Base-by-base conservation (phyloP, 805 yeast species). In the Ogataea parapolymorpha region DNA sequence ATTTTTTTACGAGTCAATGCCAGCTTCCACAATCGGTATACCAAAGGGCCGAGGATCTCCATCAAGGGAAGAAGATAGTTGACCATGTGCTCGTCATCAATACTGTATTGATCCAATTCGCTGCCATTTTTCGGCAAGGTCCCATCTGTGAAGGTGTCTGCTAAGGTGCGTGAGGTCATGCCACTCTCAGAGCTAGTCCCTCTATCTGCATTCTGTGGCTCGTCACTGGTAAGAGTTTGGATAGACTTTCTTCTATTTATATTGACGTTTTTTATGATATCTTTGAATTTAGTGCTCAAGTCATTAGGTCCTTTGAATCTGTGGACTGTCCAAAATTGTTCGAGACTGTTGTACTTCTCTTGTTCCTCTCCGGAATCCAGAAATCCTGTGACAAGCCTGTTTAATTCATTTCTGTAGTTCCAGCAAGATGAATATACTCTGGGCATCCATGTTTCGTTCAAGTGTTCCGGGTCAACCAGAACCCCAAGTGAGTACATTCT, bases 401-500 rank as follows among this genome's bases (percentile, higher is more conserved):
- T 63, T 31, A 75, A 52, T 8, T 57, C 56, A 10, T 58, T 63
- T 20, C 63, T 58, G 45, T 72, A 69, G 34, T 70, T 75, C 68
- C 76, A 65, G 11, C 74, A 71, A 17, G 67, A 53, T 2, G 73
- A 61, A 47, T 56, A 70, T 39, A 55, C 60, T 53, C 64, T 67
- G 17, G 67, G 74, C 49, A 55, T 63, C 75, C 79, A 74, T 6
- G 41, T 45, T 17, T 42, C 37, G 25, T 39, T 42, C 35, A 55
- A 23, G 37, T 53, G 59, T 9, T 30, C 52, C 8, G 74, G 75
- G 43, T 78, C 79, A 13, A 77, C 66, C 15, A 82, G 59, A 1
- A 82, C 61, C 0, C 89, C 90, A 8, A 84, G 55, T 2, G 89
- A 77, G 53, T 70, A 83, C 80, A 84, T 75, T 48, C 70, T 70